Percentiles rank a stretch among this genome's conserved stretches.
These are phyloP conservation scores for Botrytis fabae DNA, from an alignment of 2,329 filamentous ascomycete species.

Conservation along the genomic window DNA sequence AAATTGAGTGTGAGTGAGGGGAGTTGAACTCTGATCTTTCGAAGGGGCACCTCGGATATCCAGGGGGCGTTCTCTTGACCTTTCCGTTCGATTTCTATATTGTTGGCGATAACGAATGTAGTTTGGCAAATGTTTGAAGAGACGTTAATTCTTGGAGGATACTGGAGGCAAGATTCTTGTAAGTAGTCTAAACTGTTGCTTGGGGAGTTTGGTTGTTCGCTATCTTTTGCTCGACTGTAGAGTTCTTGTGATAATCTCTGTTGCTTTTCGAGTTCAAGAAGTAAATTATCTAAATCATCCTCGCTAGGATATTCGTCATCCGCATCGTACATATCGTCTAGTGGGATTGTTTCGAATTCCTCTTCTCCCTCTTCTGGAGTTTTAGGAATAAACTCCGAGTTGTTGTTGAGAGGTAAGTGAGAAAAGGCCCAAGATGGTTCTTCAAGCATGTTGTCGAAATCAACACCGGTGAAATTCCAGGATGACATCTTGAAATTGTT, in stretches of 20 bases:
- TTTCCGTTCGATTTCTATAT: background rate
- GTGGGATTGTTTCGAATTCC: background rate
- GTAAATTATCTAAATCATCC: background rate
- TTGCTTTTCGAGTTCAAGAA: background rate
- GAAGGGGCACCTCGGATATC: background rate
- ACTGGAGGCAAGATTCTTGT: background rate
- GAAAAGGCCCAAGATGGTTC: background rate
- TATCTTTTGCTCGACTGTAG: slow-evolving; percentile 12
- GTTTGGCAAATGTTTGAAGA: background rate
- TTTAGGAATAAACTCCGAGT: background rate
- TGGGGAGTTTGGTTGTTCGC: background rate
- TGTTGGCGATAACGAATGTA: background rate
- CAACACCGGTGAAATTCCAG: background rate
- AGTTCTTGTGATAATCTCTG: background rate
- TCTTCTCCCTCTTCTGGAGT: background rate
- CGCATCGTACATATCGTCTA: background rate
- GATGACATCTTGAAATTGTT: background rate
- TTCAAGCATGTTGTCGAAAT: background rate
- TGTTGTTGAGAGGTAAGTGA: background rate
- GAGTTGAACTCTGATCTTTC: background rate
- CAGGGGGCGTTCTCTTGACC: background rate
- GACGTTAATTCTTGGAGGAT: background rate
- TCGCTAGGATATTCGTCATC: background rate
- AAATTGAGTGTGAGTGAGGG: background rate
- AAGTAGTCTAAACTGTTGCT: background rate